phyloP scores from a whole-genome alignment of 2,329 filamentous ascomycete genomes.

The Dothistroma septosporum region DNA sequence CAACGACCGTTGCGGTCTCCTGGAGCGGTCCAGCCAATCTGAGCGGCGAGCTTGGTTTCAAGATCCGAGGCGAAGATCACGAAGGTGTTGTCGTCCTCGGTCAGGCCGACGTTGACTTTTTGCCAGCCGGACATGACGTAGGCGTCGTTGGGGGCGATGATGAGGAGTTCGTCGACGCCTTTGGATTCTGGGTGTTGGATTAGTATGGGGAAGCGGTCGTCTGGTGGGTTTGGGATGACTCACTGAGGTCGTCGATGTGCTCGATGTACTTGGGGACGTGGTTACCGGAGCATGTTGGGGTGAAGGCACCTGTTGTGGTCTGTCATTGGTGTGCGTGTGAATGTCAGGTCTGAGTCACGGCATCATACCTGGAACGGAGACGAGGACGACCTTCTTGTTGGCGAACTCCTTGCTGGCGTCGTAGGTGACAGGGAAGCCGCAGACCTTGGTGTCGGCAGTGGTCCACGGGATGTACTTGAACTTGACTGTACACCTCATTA shows the following conservation, averaged over 20 bases:
- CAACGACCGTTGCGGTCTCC: conserved; percentile 23
- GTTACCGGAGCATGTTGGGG: conserved; percentile 23
- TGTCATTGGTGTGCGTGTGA: not conserved
- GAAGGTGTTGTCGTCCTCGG: conserved; percentile 22
- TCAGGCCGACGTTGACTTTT: conserved; percentile 19
- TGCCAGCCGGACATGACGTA: conserved; percentile 24
- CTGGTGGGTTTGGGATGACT: not conserved
- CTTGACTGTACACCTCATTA: conserved; percentile 17
- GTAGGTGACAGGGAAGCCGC: conserved; percentile 19
- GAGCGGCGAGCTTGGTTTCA: conserved; percentile 21
- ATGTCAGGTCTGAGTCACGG: not conserved
- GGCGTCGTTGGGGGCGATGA: conserved; percentile 23
- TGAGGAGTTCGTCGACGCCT: conserved; percentile 21
- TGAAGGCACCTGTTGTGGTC: conserved; percentile 16
- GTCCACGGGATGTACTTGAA: conserved; percentile 26
- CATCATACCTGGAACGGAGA: conserved; percentile 15
- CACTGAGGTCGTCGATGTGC: conserved; percentile 19
- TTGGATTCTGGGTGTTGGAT: conserved; percentile 7
- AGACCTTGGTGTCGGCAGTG: conserved; percentile 21
- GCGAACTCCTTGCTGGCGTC: conserved; percentile 20
- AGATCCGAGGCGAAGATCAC: conserved; percentile 21
- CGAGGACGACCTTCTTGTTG: conserved; percentile 23
- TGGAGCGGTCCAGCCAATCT: conserved; percentile 23
- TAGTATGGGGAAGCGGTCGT: not conserved
- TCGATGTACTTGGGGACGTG: conserved; percentile 21